phyloP scores from a whole-genome alignment of 305 asterid genomes.

The Galium porrigens region DNA sequence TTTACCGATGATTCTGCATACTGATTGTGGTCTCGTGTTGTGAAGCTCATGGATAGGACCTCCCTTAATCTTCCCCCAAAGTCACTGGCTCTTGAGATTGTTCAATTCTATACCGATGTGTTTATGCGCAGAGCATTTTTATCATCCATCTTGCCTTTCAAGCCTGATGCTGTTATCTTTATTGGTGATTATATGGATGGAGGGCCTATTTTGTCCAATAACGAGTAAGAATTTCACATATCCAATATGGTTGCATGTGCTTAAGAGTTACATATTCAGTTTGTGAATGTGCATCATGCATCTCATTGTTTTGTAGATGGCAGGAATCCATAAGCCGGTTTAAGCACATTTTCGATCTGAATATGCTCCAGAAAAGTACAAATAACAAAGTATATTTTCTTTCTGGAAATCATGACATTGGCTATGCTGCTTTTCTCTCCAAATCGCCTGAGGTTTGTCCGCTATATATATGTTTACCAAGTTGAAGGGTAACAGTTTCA shows the following conservation, averaged over 20 bases:
- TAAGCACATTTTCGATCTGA: constrained; percentile 67
- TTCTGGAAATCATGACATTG: constrained; percentile 85
- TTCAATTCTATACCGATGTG: constrained; percentile 74
- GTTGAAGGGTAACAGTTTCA: too few relatives aligned
- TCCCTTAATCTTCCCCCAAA: constrained; percentile 64
- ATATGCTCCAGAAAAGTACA: constrained; percentile 41
- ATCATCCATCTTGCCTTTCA: constrained; percentile 66
- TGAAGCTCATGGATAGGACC: constrained; percentile 86
- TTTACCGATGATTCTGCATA: constrained; percentile 6
- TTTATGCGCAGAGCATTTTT: constrained; percentile 87
- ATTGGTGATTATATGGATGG: constrained; percentile 93
- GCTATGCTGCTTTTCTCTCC: constrained; percentile 55
- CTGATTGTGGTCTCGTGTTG: constrained; percentile 14
- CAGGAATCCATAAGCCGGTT: constrained; percentile 79
- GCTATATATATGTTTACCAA: neutral
- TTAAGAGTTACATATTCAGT: neutral
- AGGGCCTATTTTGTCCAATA: constrained; percentile 50
- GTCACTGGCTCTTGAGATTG: constrained; percentile 63
- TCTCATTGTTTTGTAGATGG: constrained; percentile 38
- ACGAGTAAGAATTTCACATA: constrained; percentile 51
- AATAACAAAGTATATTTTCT: constrained; percentile 43
- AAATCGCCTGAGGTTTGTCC: constrained; percentile 49
- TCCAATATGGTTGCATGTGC: neutral
- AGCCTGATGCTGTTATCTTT: constrained; percentile 69
- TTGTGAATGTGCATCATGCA: neutral